A percentile compares a stretch with the other conserved stretches of the same genome.
phyloP scores from a whole-genome alignment of 2,329 filamentous ascomycete genomes.

The Cyclaneusma minus region DNA sequence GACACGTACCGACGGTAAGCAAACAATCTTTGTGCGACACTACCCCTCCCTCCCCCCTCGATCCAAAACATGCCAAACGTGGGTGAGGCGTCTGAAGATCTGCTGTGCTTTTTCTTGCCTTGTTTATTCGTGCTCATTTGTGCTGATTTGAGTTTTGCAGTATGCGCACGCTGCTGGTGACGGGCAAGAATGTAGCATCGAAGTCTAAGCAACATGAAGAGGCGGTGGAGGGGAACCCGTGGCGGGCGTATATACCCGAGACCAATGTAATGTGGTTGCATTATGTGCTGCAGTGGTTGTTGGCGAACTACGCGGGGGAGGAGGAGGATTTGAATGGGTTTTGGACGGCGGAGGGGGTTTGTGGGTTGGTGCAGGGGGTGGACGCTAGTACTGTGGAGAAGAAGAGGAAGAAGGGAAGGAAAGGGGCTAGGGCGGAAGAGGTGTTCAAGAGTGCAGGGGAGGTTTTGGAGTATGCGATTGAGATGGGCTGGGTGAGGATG shows the following conservation, averaged over 20 bases:
- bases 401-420: background rate
- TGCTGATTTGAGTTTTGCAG: slow-evolving; percentile 7
- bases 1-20: slow-evolving; percentile 45
- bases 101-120: too few species aligned
- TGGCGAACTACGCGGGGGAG: slow-evolving; percentile 26
- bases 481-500: slow-evolving; percentile 9
- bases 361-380: background rate
- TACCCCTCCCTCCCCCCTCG: slow-evolving; percentile 33
- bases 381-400: background rate
- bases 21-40: slow-evolving; percentile 36
- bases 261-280: slow-evolving; percentile 52
- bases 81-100: too few species aligned
- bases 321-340: slow-evolving; percentile 38
- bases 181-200: slow-evolving; percentile 6
- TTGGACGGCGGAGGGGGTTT: slow-evolving; percentile 1
- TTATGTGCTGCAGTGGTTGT: slow-evolving; percentile 41
- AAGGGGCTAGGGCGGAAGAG: slow-evolving; percentile 7
- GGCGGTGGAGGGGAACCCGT: slow-evolving; percentile 24
- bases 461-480: slow-evolving; percentile 9
- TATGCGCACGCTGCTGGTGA: slow-evolving; percentile 4
- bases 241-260: slow-evolving; percentile 40
- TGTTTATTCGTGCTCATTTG: slow-evolving; percentile 21
- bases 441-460: slow-evolving; percentile 10
- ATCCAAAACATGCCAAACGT: slow-evolving; percentile 28
- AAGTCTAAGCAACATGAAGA: slow-evolving; percentile 2